Percentiles rank a stretch among this genome's conserved stretches.
Evolutionary conservation across 495 filamentous ascomycete genomes (phyloP).

Genomic region (Penicillium arizonense): DNA sequence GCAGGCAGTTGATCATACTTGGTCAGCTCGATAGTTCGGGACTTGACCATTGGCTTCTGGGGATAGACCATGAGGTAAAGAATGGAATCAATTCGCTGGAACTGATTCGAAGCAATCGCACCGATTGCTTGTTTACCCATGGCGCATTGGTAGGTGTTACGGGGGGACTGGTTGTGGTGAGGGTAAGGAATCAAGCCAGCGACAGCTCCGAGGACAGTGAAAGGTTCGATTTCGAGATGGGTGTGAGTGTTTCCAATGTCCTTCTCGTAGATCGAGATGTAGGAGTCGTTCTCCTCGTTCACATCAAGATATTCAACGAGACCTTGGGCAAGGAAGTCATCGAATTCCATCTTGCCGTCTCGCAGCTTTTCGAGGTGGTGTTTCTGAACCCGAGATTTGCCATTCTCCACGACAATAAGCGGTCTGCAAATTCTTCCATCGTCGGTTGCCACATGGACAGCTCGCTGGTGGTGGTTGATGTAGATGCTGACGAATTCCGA

Average conservation of each 20-base stretch:
- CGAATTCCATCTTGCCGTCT: constrained; percentile 79
- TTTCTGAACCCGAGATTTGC: constrained; percentile 71
- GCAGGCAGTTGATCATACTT: constrained; percentile 98
- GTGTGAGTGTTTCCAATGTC: constrained; percentile 79
- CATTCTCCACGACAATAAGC: constrained; percentile 88
- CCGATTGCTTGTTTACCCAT: constrained; percentile 99
- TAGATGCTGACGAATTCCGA: constrained; percentile 95
- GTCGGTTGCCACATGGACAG: constrained; percentile 94
- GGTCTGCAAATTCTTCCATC: constrained; percentile 95
- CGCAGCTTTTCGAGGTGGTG: constrained; percentile 75
- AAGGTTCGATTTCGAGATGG: constrained; percentile 96
- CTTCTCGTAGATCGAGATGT: constrained; percentile 84
- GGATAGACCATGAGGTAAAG: constrained; percentile 97
- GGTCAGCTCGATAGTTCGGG: constrained; percentile 91
- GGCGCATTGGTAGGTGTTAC: constrained; percentile 99
- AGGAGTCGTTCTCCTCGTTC: constrained; percentile 95
- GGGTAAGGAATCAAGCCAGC: constrained; percentile 97
- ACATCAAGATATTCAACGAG: constrained; percentile 96
- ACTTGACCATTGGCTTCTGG: constrained; percentile 96
- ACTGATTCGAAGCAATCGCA: constrained; percentile 95
- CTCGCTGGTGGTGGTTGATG: constrained; percentile 86
- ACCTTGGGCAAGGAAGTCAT: constrained; percentile 85
- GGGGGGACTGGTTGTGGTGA: constrained; percentile 97
- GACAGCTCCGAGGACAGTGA: constrained; percentile 95
- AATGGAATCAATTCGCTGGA: constrained; percentile 90